Evolutionary conservation across 257 asterid species (phyloP), one percentile per base, ranked within the genome.

Genomic region (Solanum etuberosum): DNA sequence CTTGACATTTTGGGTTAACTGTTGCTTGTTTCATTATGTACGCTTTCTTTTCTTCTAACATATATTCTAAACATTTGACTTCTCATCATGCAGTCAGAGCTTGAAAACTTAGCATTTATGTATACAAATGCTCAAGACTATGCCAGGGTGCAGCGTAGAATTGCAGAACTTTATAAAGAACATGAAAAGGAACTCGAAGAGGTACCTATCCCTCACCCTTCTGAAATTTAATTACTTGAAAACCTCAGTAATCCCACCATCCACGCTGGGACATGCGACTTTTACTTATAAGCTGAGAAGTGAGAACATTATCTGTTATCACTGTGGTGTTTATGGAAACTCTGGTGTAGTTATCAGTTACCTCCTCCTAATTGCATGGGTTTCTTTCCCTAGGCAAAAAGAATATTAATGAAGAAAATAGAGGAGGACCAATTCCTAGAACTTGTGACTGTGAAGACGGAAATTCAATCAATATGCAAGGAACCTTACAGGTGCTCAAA

Each of bases 351-450:
- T 80, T 46, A 46, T 80, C 67, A 80, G 67, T 80, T 80, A 80
- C 27, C 65, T 46, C 59, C 63, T 46, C 23, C 71, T 70, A 9
- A 70, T 23, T 74, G 72, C 6, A 31, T 85, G 48, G 48, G n/a
- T 71, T 61, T 91, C 90, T 86, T 87, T 35, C 68, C 73, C 32
- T 87, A 96, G 99, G 99, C 99, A 83, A 93, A 93, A 87, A 92
- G 89, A 88, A 91, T 96, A 72, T 90, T 96, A 89, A 91, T 91
- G 92, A 93, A 93, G 92, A 94, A 91, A 89, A 93, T 96, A 89
- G 94, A 95, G 89, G 95, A 93, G n/a, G 98, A 96, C 89, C 96
- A 93, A 86, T 96, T 96, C 93, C 90, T 96, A 90, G 98, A 91
- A 87, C 98, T 96, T 89, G 86, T 96, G 95, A 93, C 93, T 29